These are phyloP conservation scores for Crithidia brevicula DNA, from an alignment of 208 protist genomes.

Conservation along the genomic window DNA sequence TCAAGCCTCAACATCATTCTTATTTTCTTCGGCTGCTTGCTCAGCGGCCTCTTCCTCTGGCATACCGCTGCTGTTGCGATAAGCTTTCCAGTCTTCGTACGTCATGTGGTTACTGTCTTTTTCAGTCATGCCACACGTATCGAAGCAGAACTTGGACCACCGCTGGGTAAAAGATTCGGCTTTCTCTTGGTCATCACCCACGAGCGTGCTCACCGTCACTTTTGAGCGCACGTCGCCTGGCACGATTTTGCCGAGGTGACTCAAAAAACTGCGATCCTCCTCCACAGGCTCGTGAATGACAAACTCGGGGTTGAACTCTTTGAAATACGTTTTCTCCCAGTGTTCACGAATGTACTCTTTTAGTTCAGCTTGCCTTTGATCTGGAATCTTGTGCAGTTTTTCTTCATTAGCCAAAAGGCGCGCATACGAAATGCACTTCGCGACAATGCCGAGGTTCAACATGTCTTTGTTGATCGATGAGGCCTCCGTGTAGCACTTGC, in stretches of 20 bases:
- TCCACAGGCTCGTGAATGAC: conserved; percentile 13
- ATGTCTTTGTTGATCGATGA: not conserved
- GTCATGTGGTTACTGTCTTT: conserved; percentile 44
- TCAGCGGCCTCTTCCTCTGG: not conserved
- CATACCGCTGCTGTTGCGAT: not conserved
- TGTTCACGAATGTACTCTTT: conserved; percentile 28
- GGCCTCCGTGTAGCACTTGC: conserved; percentile 31
- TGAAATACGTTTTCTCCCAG: conserved; percentile 37
- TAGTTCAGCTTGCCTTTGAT: conserved; percentile 21
- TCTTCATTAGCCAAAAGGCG: conserved; percentile 24
- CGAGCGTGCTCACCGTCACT: conserved; percentile 23
- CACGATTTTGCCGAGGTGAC: conserved; percentile 18
- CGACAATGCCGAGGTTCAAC: conserved; percentile 8
- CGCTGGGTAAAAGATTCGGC: conserved; percentile 34
- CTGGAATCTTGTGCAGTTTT: conserved; percentile 29
- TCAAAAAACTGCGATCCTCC: conserved; percentile 22
- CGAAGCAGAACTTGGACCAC: conserved; percentile 33
- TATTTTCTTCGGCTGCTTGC: not conserved
- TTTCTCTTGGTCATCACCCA: conserved; percentile 34
- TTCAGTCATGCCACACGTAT: conserved; percentile 33
- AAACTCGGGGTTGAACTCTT: conserved; percentile 22
- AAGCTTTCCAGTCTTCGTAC: conserved; percentile 18
- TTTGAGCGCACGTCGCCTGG: conserved; percentile 34
- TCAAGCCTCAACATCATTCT: not conserved
- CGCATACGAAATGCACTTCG: conserved; percentile 40